These are phyloP conservation scores for Monotropa hypopitys DNA, from an alignment of 179 eudicot species.

Conservation along the genomic window DNA sequence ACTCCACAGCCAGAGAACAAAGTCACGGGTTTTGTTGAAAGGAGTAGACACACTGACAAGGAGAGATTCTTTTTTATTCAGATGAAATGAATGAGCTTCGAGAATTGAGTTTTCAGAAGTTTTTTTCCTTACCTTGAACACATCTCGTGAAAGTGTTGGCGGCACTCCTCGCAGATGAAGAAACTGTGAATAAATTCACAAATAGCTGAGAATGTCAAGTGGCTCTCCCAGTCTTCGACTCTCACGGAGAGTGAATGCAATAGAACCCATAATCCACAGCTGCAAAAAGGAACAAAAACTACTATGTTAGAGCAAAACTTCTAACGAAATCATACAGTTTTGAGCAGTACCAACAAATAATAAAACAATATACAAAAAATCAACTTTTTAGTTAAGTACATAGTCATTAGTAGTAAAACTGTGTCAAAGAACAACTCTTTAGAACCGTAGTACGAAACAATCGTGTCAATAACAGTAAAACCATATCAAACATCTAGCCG, in stretches of 20 bases:
- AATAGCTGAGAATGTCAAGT: slow-evolving; percentile 52
- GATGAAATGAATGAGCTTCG: slow-evolving; percentile 5
- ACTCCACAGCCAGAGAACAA: slow-evolving; percentile 83
- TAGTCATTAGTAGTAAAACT: background rate
- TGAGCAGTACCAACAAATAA: background rate
- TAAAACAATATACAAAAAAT: background rate
- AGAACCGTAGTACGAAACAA: background rate
- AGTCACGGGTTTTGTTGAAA: slow-evolving; percentile 61
- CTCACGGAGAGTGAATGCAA: slow-evolving; percentile 91
- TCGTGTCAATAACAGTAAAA: background rate
- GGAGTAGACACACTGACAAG: slow-evolving; percentile 48
- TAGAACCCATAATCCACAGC: slow-evolving; percentile 95
- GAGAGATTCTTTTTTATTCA: background rate
- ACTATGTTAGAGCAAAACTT: background rate
- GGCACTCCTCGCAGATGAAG: slow-evolving; percentile 90
- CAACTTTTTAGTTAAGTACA: background rate
- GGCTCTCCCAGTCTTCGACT: slow-evolving; percentile 77
- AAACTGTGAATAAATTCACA: slow-evolving; percentile 80
- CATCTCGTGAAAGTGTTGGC: slow-evolving; percentile 79
- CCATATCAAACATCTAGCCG: background rate
- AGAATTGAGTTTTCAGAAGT: background rate
- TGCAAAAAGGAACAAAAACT: slow-evolving; percentile 31
- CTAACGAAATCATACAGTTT: background rate
- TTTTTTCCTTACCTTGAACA: slow-evolving; percentile 59
- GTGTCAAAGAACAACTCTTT: background rate